phyloP scores from a whole-genome alignment of 2,329 filamentous ascomycete genomes.

The Alternaria burnsii region DNA sequence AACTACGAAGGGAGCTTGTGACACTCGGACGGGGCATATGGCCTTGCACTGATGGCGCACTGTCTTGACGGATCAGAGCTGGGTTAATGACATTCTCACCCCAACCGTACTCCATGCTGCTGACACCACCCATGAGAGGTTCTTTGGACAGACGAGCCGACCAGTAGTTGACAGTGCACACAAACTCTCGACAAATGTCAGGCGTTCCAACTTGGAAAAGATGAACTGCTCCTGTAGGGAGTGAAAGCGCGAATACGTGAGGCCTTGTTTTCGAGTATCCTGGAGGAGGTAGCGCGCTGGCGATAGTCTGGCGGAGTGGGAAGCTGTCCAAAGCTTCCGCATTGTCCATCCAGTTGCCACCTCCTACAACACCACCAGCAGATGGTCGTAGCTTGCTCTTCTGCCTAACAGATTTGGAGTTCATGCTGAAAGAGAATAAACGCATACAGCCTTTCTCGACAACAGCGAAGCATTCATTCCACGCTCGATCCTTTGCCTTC shows the following conservation, averaged over 20 bases:
- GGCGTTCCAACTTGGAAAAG: constrained; percentile 97
- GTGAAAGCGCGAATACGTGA: constrained; percentile 91
- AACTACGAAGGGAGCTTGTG: constrained; percentile 69
- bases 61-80: constrained; percentile 55
- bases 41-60: constrained; percentile 41
- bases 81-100: constrained; percentile 79
- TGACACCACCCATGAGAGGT: constrained; percentile 89
- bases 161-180: constrained; percentile 97
- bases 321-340: constrained; percentile 90
- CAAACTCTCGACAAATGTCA: constrained; percentile 94
- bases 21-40: constrained; percentile 61
- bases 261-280: constrained; percentile 91
- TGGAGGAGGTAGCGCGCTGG: constrained; percentile 85
- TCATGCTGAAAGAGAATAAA: constrained; percentile 89
- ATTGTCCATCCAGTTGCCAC: constrained; percentile 98
- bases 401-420: constrained; percentile 74
- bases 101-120: constrained; percentile 98
- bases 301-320: constrained; percentile 87
- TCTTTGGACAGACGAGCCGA: constrained; percentile 93
- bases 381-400: constrained; percentile 67
- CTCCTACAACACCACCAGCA: constrained; percentile 79
- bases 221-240: constrained; percentile 93
- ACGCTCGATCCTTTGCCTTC: constrained; percentile 91
- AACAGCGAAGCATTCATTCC: constrained; percentile 95
- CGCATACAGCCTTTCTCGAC: constrained; percentile 94